Evolutionary conservation across 768 basidiomycete genomes (phyloP).

Genomic region (Solioccasus polychromus): DNA sequence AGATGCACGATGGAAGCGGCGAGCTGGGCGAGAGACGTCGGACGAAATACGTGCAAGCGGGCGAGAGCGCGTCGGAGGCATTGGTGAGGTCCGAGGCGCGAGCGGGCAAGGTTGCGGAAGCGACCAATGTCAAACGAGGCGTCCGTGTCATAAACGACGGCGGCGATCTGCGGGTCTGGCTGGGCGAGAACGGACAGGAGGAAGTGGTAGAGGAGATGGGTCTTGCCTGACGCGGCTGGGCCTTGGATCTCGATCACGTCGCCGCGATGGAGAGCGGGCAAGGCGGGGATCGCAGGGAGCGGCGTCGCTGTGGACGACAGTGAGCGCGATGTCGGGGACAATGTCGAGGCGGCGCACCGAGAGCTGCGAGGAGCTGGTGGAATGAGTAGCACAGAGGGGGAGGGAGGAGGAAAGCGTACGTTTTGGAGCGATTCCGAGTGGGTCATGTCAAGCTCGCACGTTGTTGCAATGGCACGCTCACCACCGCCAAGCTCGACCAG

Average conservation of each 20-base stretch:
- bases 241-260: conserved; percentile 80
- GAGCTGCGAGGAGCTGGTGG: too few species aligned
- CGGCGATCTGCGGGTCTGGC: conserved; percentile 50
- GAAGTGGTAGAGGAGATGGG: conserved; percentile 70
- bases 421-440: conserved; percentile 34
- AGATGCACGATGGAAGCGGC: conserved; percentile 63
- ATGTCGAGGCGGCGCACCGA: too few species aligned
- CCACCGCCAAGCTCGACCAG: conserved; percentile 41
- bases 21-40: conserved; percentile 64
- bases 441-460: too few species aligned
- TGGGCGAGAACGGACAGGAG: conserved; percentile 53
- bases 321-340: conserved; percentile 25
- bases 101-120: conserved; percentile 49
- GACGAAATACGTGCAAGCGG: conserved; percentile 66
- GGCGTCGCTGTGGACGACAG: conserved; percentile 31
- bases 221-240: conserved; percentile 71
- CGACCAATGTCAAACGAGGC: conserved; percentile 57
- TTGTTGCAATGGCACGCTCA: conserved; percentile 38
- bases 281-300: conserved; percentile 12
- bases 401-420: conserved; percentile 18
- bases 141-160: conserved; percentile 71
- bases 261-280: conserved; percentile 42
- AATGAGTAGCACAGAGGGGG: too few species aligned
- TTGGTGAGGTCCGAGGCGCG: conserved; percentile 23
- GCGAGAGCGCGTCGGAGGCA: conserved; percentile 40